A percentile compares a stretch with the other conserved stretches of the same genome.
Conservation (phyloP, 1,284 basidiomycete genomes). For the Pascua guehoae region DNA sequence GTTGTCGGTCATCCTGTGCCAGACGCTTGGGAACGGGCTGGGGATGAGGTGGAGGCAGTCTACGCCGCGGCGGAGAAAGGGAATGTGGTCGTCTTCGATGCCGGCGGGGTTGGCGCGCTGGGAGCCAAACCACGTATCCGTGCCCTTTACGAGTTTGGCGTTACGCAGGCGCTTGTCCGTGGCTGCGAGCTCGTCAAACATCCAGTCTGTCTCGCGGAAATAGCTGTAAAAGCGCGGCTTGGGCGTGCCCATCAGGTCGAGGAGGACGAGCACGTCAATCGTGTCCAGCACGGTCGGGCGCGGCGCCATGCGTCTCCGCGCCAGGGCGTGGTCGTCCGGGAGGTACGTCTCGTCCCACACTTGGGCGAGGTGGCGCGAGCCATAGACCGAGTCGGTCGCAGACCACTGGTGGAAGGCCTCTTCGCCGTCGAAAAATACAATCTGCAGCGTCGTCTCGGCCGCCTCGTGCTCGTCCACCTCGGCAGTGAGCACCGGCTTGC, state of each 20-base stretch:
- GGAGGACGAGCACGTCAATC: constrained; percentile 83
- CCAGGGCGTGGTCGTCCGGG: constrained; percentile 51
- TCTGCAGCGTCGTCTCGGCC: constrained; percentile 77
- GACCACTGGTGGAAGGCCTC: constrained; percentile 94
- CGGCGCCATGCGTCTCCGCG: constrained; percentile 60
- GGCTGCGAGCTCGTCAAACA: constrained; percentile 69
- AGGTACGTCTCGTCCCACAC: constrained; percentile 73
- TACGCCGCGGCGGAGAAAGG: constrained; percentile 80
- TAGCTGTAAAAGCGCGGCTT: constrained; percentile 70
- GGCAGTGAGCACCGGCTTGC: constrained; percentile 27
- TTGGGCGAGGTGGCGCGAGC: constrained; percentile 80
- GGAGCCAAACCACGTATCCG: constrained; percentile 39
- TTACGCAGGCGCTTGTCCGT: constrained; percentile 61
- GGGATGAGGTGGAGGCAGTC: constrained; percentile 87
- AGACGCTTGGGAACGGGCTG: constrained; percentile 82
- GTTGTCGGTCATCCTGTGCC: constrained; percentile 86
- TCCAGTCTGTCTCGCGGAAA: constrained; percentile 85
- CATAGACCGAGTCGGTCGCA: constrained; percentile 84
- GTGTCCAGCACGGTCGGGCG: constrained; percentile 63
- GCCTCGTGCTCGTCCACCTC: constrained; percentile 67
- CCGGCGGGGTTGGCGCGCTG: constrained; percentile 52
- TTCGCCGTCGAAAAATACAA: constrained; percentile 98
- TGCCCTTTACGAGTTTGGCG: constrained; percentile 30
- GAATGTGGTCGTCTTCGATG: constrained; percentile 92
- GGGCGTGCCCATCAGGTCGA: constrained; percentile 79